Evolutionary conservation across 2,329 filamentous ascomycete genomes (phyloP), one percentile per base, ranked within the genome.

Genomic region (Aspergillus pseudoterreus): DNA sequence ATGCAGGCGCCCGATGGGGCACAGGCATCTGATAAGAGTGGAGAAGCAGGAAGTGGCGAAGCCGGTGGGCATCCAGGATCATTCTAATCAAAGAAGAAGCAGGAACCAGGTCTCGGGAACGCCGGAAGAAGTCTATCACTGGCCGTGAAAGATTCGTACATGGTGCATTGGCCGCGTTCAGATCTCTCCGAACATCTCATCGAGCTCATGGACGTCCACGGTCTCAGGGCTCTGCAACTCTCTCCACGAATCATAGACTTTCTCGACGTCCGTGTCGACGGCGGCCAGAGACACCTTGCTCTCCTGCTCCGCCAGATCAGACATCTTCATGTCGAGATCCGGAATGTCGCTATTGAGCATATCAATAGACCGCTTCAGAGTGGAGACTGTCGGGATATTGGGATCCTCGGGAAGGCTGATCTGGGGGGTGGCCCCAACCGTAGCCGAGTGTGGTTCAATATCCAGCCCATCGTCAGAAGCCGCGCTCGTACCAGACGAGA

Each of bases 161-260:
- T 42, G 12, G 38, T 22, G 53, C 54, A 19, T 42, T 10, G 5
- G 19, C 15, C 11, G 19, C 15, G 15, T 42, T 79, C 74, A 90
- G 70, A 84, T 90, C 60, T 83, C 85, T 66, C 88, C 86, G 63
- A 96, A 82, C 68, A 96, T 82, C 62, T 88, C 84, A 66, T 97
- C 92, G 21, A 97, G 84, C 77, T 99, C 94, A 43, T 96, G 90
- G 45, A 97, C 82, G 69, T 95, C 91, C 61, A 97, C 86, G 58
- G 85, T 88, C 75, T 97, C 94, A 1, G 92, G 91, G 67, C 85
- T 90, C 67, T 80, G 79, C 64, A 83, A 71, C 53, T 82, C 81
- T 67, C 80, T 80, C 64, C 87, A 86, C 73, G 77, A 75, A 41
- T 74, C 73, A 53, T 73, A 66, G 47, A 74, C 67, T 49, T 64